Evolutionary conservation across 768 basidiomycete species (phyloP), one percentile per base, ranked within the genome.

Genomic region (Mycena capillaripes): DNA sequence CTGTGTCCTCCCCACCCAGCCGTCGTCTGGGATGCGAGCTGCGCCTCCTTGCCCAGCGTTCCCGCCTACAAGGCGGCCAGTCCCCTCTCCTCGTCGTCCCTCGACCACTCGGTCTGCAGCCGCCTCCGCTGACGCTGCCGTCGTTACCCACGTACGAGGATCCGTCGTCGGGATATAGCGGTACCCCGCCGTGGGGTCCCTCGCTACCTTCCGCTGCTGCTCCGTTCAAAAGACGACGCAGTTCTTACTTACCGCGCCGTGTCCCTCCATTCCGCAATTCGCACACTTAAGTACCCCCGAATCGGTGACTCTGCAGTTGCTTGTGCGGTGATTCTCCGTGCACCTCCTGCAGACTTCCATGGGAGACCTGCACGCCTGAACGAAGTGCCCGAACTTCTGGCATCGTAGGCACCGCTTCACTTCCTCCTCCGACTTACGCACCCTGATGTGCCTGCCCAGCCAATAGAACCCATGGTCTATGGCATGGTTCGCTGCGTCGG

Each of bases 141-240:
- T 25, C 32, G 48, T 17, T 1, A 17, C 38, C 64, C 64, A 66
- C 2, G 64, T 66, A 12, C 14, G 8, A 7, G 53, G 64, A 19
- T 66, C 64, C 11, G 3, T 8, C 2, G 64, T 66, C 29, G 38
- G 64, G 19, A 56, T 42, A 19, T 66, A 57, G 27, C 64, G 53
- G 14, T 56, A 56, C 1, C 42, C 42, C 11, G 36, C 36, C 8
- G 36, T 38, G 8, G 36, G 36, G 36, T 38, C 14, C 36, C 14
- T 38, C 36, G 36, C 36, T 14, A 7, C 14, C 36, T 38, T 38
- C 8, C 36, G 36, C 8, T 14, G 36, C 36, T 38, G 36, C 8
- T 6, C 36, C 6, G 6, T 14, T 14, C 14, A 14, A 14, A 38
- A 38, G 14, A 7, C 6, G 8, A 14, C 8, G 36, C 36, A 38